These are phyloP conservation scores for Globisporangium yorkense DNA, from an alignment of 352 stramenopile species.

Conservation along the genomic window DNA sequence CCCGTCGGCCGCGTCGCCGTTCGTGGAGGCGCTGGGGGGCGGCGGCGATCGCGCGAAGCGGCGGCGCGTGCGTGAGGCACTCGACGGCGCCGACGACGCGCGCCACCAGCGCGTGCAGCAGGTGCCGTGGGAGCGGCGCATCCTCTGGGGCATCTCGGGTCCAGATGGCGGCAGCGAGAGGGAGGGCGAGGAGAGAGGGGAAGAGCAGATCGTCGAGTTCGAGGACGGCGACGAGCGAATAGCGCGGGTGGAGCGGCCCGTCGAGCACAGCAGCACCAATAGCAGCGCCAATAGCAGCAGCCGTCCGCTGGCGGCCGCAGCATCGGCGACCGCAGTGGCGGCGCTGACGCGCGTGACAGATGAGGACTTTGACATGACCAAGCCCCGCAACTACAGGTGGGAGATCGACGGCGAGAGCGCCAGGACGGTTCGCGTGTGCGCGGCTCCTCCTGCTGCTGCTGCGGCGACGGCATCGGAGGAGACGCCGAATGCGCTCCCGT, in stretches of 20 bases:
- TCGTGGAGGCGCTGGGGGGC: background rate
- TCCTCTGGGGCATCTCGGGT: conserved; percentile 51
- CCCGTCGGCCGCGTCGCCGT: background rate
- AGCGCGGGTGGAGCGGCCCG: background rate
- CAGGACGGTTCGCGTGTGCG: background rate
- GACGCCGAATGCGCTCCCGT: conserved; percentile 13
- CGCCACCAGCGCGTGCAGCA: conserved; percentile 48
- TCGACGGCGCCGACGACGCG: conserved; percentile 60
- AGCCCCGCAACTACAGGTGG: conserved; percentile 71
- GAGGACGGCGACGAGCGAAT: background rate
- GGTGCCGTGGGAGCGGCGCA: conserved; percentile 72
- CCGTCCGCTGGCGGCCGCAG: background rate
- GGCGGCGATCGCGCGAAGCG: background rate
- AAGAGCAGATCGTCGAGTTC: conserved; percentile 6
- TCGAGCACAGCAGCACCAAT: background rate
- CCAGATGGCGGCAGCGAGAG: conserved; percentile 28
- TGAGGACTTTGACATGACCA: conserved; percentile 61
- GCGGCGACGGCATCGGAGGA: background rate
- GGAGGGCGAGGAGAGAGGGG: background rate
- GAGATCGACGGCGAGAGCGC: conserved; percentile 31
- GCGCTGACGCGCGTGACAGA: background rate
- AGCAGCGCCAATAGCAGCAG: background rate
- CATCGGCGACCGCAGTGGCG: background rate
- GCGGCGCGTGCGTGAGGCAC: conserved; percentile 13
- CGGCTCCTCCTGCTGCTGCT: background rate